Evolutionary conservation across 371 early-diverging fungal species (phyloP), one percentile per base, ranked within the genome.

Genomic region (Syncephalastrum sp.): DNA sequence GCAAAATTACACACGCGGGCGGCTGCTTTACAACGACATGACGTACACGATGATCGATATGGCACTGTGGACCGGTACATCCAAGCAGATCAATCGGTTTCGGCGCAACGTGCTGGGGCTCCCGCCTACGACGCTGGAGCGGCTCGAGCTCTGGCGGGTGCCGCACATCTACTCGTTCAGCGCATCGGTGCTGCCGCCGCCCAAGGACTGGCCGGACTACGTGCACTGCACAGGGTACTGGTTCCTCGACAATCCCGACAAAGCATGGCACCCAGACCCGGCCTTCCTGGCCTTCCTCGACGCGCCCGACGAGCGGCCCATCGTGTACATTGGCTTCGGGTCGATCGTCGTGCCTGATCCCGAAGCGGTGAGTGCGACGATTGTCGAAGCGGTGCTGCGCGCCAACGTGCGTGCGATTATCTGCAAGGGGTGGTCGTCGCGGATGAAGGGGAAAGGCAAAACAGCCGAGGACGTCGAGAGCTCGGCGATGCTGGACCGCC

Each of bases 271-370:
- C 8, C 88, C 91, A 1, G 81, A 82, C 6, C 56, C 54, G 0
- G 67, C 65, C 6, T 64, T 92, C 6, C 51, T 74, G 5, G 64
- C 62, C 13, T 92, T 93, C 50, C 61, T 93, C 48, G 46, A 67
- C 53, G 47, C 56, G 0, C 62, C 60, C 3, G 80, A 82, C 8
- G 78, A 77, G 17, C 72, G 79, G 24, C 81, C 80, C 15, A 84
- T 90, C 16, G 79, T 93, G 1, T 93, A 93, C 69, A 91, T 93
- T 67, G 93, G 93, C 0, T 92, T 92, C 63, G 93, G 93, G 16
- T 88, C 88, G 3, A 91, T 93, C 61, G 87, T 91, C 29, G 89
- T 92, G 0, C 78, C 84, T 17, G 91, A 93, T 65, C 86, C 91
- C 0, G 84, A 86, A 21, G 85, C 68, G 7, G 68, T 91, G 57